Percentiles rank a stretch among this genome's conserved stretches.
phyloP scores from a whole-genome alignment of 768 basidiomycete genomes.

The Mycena belliarum region DNA sequence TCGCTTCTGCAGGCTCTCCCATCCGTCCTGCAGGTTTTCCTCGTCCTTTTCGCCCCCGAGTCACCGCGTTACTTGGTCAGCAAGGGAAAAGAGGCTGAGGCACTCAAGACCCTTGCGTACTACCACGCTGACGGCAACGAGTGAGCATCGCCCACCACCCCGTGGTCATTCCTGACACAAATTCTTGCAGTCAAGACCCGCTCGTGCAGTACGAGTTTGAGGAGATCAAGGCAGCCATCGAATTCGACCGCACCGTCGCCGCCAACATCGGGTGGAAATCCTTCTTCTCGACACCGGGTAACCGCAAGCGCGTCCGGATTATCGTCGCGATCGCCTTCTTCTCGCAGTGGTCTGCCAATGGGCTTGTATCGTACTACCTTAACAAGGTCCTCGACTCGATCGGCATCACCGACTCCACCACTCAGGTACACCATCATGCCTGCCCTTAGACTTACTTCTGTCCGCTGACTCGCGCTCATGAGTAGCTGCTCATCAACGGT shows the following conservation, averaged over 20 bases:
- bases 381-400: constrained; percentile 69
- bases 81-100: constrained; percentile 72
- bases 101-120: constrained; percentile 70
- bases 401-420: constrained; percentile 60
- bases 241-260: constrained; percentile 62
- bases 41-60: constrained; percentile 77
- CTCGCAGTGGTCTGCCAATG: constrained; percentile 86
- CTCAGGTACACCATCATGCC: constrained; percentile 38
- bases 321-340: constrained; percentile 80
- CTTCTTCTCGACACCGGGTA: constrained; percentile 66
- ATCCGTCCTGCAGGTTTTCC: constrained; percentile 60
- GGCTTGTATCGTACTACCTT: constrained; percentile 83
- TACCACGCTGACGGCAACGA: constrained; percentile 81
- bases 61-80: constrained; percentile 82
- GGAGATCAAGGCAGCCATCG: constrained; percentile 79
- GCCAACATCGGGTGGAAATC: constrained; percentile 69
- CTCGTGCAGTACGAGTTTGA: constrained; percentile 74
- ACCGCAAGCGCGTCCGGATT: constrained; percentile 74
- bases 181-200: constrained; percentile 49
- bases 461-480: constrained; percentile 6
- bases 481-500: constrained; percentile 80
- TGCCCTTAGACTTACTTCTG: constrained; percentile 15
- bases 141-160: too few relatives aligned
- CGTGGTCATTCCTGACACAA: constrained; percentile 1
- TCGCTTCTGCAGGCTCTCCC: constrained; percentile 73